phyloP scores from a whole-genome alignment of 2,329 filamentous ascomycete species.

The Colletotrichum godetiae region DNA sequence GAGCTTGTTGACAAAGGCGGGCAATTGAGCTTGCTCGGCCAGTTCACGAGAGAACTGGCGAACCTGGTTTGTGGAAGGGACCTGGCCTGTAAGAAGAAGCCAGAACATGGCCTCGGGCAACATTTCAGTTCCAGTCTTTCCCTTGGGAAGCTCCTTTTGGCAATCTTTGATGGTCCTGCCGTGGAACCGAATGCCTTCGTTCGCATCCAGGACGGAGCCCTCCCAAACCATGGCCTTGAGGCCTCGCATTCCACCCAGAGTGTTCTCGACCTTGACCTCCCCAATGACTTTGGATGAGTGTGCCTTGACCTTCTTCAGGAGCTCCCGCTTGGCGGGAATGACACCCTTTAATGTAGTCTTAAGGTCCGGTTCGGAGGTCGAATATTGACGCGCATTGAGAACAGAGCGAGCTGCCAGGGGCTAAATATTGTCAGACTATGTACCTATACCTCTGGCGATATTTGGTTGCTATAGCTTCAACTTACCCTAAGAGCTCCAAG shows the following conservation, averaged over 20 bases:
- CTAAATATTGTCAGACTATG: slow-evolving; percentile 21
- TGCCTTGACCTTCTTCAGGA: slow-evolving; percentile 93
- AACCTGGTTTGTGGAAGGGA: slow-evolving; percentile 85
- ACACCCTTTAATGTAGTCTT: slow-evolving; percentile 86
- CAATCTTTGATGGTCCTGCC: slow-evolving; percentile 98
- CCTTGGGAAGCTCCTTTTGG: slow-evolving; percentile 93
- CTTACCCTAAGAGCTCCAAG: slow-evolving; percentile 73
- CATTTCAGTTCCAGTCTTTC: slow-evolving; percentile 93
- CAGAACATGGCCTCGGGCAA: slow-evolving; percentile 99
- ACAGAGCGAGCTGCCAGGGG: slow-evolving; percentile 42
- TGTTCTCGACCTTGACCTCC: slow-evolving; percentile 93
- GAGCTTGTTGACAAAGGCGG: slow-evolving; percentile 86
- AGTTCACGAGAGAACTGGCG: slow-evolving; percentile 86
- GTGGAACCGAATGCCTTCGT: slow-evolving; percentile 98
- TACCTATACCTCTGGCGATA: too few species aligned
- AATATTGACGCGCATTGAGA: slow-evolving; percentile 60
- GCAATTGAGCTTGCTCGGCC: slow-evolving; percentile 86
- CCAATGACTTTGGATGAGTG: slow-evolving; percentile 86
- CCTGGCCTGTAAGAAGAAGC: slow-evolving; percentile 92
- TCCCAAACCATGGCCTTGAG: slow-evolving; percentile 99
- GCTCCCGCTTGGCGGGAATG: slow-evolving; percentile 93
- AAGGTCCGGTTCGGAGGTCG: slow-evolving; percentile 84
- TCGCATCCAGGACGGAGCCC: slow-evolving; percentile 93
- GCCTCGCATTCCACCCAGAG: slow-evolving; percentile 95
- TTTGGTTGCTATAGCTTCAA: background rate